Evolutionary conservation across 108 stramenopile genomes (phyloP).

Genomic region (Cyclotella sp.): DNA sequence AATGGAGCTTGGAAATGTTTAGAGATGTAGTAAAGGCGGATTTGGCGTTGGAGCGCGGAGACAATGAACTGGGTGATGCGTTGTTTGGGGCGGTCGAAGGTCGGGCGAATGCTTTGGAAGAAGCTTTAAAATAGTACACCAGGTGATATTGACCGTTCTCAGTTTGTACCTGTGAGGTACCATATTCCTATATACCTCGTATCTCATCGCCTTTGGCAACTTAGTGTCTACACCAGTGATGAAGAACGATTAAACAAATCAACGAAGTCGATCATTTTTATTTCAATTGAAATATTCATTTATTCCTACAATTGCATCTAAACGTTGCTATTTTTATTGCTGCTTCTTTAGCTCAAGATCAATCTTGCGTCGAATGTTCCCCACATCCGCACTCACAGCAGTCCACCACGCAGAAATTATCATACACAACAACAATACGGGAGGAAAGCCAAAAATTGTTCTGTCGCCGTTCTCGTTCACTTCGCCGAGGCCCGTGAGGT

Average conservation of each 20-base stretch:
- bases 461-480: conserved; percentile 53
- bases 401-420: conserved; percentile 85
- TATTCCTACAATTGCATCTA: background rate
- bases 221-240: no score
- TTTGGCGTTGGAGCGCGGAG: conserved; percentile 83
- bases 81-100: conserved; percentile 88
- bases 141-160: background rate
- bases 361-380: conserved; percentile 73
- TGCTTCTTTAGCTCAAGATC: conserved; percentile 85
- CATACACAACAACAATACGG: conserved; percentile 74
- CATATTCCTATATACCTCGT: no score
- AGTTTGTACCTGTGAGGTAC: no score
- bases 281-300: background rate
- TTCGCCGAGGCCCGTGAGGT: conserved; percentile 51
- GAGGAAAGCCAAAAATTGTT: conserved; percentile 79
- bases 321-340: conserved; percentile 7
- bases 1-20: conserved; percentile 92
- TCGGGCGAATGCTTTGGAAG: conserved; percentile 82
- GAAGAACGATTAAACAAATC: no score
- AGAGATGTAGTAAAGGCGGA: conserved; percentile 91
- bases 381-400: conserved; percentile 83
- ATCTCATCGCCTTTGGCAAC: no score
- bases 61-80: conserved; percentile 88
- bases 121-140: conserved; percentile 40
- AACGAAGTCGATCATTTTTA: no score